Conservation (phyloP, 768 basidiomycete species). For the Suillus lakei region DNA sequence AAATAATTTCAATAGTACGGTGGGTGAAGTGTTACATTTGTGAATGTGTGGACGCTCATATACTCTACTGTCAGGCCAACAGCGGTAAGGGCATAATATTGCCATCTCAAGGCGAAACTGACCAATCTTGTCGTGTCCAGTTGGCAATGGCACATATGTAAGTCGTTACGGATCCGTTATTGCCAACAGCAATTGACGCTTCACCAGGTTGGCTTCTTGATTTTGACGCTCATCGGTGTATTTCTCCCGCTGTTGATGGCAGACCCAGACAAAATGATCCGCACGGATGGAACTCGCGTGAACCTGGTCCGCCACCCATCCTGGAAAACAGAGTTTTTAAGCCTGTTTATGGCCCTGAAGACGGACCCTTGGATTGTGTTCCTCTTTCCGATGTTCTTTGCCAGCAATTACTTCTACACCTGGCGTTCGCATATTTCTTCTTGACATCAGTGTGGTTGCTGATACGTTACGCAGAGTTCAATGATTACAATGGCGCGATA, state of each 20-base stretch:
- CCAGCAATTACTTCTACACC: constrained; percentile 85
- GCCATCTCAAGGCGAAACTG: background rate
- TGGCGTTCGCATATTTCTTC: constrained; percentile 60
- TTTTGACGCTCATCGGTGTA: constrained; percentile 72
- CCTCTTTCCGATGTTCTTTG: constrained; percentile 86
- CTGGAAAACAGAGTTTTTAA: constrained; percentile 75
- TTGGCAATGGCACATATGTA: constrained; percentile 80
- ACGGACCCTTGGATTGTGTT: constrained; percentile 76
- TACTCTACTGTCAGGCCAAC: constrained; percentile 27
- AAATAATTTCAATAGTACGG: constrained; percentile 67
- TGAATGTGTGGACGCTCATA: background rate
- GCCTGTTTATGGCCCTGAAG: constrained; percentile 67
- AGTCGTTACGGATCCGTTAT: constrained; percentile 23
- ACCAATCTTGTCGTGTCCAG: constrained; percentile 34
- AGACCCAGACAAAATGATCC: constrained; percentile 72
- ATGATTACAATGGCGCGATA: constrained; percentile 75
- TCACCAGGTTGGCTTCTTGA: constrained; percentile 73
- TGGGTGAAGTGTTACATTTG: constrained; percentile 32
- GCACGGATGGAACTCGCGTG: constrained; percentile 76
- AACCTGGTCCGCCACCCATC: constrained; percentile 64
- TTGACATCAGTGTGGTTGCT: background rate
- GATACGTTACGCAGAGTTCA: constrained; percentile 61
- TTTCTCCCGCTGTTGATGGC: constrained; percentile 69
- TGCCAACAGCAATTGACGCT: constrained; percentile 5
- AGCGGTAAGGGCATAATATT: constrained; percentile 22